Base-by-base conservation (phyloP, 2,329 filamentous ascomycete genomes). In the Ramularia collo-cygni region DNA sequence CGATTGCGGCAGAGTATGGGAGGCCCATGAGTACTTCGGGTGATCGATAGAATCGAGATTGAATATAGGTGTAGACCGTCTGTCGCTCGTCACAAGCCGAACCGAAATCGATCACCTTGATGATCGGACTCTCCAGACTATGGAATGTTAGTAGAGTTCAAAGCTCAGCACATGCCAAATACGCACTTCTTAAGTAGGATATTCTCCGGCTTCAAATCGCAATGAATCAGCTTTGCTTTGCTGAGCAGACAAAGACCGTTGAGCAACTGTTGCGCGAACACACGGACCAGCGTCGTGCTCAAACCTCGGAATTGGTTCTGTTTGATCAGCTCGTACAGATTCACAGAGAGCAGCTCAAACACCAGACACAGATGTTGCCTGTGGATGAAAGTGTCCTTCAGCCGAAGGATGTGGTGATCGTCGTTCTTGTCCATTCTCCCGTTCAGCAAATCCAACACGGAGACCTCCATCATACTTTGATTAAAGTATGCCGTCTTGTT, bases 391-490 rank as follows among this genome's bases (percentile, higher is more conserved):
- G 92, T 98, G 58, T 98, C 92, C 63, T 95, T 95, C 31, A 98
- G 72, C 44, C 92, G 82, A 40, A 98, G 72, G 17, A 98, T 75
- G 64, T 98, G 92, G 57, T 98, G 92, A 56, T 98, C 92, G 58
- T 98, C 92, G 57, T 96, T 96, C 69, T 96, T 98, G 70, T 98
- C 92, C 59, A 96, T 88, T 62, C 95, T 94, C 50, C 88, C 95
- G 63, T 98, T 98, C 58, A 98, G 77, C 73, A 98, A 62, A 64
- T 98, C 92, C 42, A 98, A 73, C 16, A 98, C 92, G 2, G 92
- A 98, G 21, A 98, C 92, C 62, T 98, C 92, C 92, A 98, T 98
- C 92, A 98, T 98, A 64, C 92, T 96, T 65, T 98, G 92, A 61
- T 98, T 98, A 71, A 98, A 98, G 64, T 98, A 98, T 27, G 92